phyloP scores from a whole-genome alignment of 225 moss, liverwort and hornwort species.

The Anthoceros angustus region DNA sequence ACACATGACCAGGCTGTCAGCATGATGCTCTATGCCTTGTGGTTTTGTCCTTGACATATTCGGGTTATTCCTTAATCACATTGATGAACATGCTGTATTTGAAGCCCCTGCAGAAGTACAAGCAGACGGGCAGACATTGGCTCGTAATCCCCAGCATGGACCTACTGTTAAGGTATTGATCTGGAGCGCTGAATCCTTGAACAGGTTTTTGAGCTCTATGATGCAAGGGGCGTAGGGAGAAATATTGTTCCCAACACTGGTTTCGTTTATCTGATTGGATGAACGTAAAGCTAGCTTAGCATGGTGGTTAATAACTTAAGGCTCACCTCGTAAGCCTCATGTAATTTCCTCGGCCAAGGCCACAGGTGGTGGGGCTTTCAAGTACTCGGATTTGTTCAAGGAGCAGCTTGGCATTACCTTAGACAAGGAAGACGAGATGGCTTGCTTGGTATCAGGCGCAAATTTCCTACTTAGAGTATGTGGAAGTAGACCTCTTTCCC shows the following conservation, averaged over 20 bases:
- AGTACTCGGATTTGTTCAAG: constrained; percentile 73
- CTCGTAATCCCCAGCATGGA: constrained; percentile 12
- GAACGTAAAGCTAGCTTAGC: too few species aligned
- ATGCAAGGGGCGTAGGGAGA: background rate
- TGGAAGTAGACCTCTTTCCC: background rate
- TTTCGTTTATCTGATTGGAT: too few species aligned
- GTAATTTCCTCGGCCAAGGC: constrained; percentile 58
- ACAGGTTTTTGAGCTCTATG: background rate
- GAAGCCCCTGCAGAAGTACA: background rate
- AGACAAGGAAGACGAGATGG: constrained; percentile 99
- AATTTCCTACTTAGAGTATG: constrained; percentile 60
- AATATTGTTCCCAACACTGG: background rate
- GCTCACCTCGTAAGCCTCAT: background rate
- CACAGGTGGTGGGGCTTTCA: constrained; percentile 96
- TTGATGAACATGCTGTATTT: background rate
- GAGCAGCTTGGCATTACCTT: constrained; percentile 86
- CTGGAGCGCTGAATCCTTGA: background rate
- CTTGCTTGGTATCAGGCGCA: constrained; percentile 73
- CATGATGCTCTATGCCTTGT: too few species aligned
- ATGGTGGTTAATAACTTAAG: background rate
- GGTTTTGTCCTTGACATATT: too few species aligned
- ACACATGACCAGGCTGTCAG: background rate
- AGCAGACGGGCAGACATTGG: constrained; percentile 5
- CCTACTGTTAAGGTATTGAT: constrained; percentile 31
- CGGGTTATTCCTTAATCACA: background rate